Conservation (phyloP, 768 basidiomycete genomes). For the Coprinopsis sp. region DNA sequence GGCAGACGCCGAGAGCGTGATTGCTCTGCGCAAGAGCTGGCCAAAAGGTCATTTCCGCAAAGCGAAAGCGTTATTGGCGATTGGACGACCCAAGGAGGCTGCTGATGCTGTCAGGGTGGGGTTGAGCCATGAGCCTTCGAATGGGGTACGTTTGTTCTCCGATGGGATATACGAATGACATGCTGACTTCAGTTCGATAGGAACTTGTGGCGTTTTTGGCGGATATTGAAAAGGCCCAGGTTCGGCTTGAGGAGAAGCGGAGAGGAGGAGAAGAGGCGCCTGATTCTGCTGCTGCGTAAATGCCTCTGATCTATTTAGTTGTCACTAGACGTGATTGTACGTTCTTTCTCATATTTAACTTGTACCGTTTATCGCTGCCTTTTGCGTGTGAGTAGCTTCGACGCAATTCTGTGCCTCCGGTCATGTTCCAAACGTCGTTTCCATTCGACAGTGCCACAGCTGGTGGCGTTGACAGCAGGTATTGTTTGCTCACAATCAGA, state of each 20-base stretch:
- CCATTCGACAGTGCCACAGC: no score
- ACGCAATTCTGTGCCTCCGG: no score
- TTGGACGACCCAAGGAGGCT: constrained; percentile 68
- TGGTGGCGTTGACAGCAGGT: no score
- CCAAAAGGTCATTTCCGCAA: constrained; percentile 95
- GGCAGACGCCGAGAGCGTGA: constrained; percentile 79
- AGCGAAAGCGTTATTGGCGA: constrained; percentile 79
- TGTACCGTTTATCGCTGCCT: no score
- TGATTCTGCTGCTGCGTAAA: no score
- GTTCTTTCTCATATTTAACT: no score
- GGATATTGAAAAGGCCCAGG: background rate
- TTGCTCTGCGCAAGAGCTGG: constrained; percentile 81
- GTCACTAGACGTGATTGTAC: no score
- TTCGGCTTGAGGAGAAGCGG: constrained; percentile 1
- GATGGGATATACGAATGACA: background rate
- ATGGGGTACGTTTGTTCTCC: constrained; percentile 28
- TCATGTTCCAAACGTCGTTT: no score
- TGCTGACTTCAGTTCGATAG: background rate
- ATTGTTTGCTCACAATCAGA: no score
- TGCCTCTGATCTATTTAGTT: no score
- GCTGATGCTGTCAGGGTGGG: constrained; percentile 79
- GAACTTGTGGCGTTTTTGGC: constrained; percentile 7
- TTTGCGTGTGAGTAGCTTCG: no score
- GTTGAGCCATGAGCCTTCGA: constrained; percentile 71
- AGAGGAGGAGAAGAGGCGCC: no score